These are phyloP conservation scores for Vigna radiata DNA, from an alignment of 306 rosid genomes.

Conservation along the genomic window DNA sequence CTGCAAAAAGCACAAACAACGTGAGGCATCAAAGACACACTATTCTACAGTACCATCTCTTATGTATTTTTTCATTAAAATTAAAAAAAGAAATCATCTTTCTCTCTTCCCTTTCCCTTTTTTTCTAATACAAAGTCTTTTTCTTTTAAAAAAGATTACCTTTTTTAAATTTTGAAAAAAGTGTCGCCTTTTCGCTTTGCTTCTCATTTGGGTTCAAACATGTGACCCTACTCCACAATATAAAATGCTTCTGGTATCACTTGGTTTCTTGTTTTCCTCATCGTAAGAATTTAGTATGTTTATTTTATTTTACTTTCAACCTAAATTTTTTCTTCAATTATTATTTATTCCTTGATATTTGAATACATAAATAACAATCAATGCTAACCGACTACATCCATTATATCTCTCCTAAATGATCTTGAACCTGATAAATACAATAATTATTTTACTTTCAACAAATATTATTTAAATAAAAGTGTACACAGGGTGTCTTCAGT, in stretches of 20 bases:
- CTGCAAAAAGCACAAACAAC: slow-evolving; percentile 74
- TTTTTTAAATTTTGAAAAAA: slow-evolving; percentile 36
- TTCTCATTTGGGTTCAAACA: slow-evolving; percentile 32
- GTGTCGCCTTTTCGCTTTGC: slow-evolving; percentile 9
- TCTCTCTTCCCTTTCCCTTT: slow-evolving; percentile 14
- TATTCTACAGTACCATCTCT: slow-evolving; percentile 43
- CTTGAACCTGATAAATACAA: no score
- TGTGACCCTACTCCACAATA: slow-evolving; percentile 42
- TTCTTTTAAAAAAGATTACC: slow-evolving; percentile 39
- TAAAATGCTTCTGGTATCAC: slow-evolving; percentile 31
- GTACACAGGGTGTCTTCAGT: no score
- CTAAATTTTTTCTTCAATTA: not conserved
- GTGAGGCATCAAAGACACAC: slow-evolving; percentile 65
- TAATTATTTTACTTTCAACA: no score
- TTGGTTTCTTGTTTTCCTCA: not conserved
- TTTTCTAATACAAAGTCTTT: slow-evolving; percentile 24
- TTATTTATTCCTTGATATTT: not conserved
- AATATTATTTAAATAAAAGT: no score
- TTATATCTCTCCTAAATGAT: not conserved
- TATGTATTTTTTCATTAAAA: not conserved
- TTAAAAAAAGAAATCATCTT: slow-evolving; percentile 9
- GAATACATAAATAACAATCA: not conserved
- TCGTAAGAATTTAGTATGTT: not conserved
- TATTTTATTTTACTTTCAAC: no score
- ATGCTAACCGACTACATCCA: not conserved